These are phyloP conservation scores for Citrus mangshanensis DNA, from an alignment of 345 rosid genomes.

Conservation along the genomic window DNA sequence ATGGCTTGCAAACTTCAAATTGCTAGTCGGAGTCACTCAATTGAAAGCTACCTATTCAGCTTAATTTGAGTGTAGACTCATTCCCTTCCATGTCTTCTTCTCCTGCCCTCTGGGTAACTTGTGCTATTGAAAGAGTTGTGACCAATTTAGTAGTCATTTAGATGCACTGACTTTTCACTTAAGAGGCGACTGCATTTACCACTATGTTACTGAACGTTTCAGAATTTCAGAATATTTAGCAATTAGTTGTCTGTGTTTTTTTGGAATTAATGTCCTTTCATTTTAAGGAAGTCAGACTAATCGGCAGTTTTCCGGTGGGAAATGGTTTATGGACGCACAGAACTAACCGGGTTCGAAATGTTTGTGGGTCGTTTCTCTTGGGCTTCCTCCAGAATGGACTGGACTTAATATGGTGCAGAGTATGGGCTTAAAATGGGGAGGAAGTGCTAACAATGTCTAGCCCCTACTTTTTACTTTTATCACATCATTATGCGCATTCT, in stretches of 20 bases:
- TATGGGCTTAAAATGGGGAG: not conserved
- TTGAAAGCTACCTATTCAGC: not conserved
- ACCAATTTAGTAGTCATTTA: no score
- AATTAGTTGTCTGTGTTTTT: not conserved
- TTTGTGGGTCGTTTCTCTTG: not conserved
- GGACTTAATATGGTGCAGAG: not conserved
- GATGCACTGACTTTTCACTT: constrained; percentile 12
- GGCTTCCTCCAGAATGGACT: not conserved
- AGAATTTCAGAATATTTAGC: not conserved
- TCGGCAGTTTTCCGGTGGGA: no score
- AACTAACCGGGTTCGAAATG: no score
- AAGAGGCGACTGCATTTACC: constrained; percentile 8
- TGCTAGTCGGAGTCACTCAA: not conserved
- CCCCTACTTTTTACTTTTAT: not conserved
- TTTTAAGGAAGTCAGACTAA: no score
- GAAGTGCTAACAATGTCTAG: no score
- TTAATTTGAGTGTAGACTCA: no score
- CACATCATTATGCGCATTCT: no score
- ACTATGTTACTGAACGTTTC: not conserved
- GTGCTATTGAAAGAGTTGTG: not conserved
- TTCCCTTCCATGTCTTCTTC: not conserved
- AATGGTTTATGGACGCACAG: no score
- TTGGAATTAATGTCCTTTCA: no score
- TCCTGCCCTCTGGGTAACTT: not conserved
- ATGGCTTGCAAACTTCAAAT: not conserved